These are phyloP conservation scores for Pythium vanterpoolii DNA, from an alignment of 352 stramenopile genomes.

Conservation along the genomic window DNA sequence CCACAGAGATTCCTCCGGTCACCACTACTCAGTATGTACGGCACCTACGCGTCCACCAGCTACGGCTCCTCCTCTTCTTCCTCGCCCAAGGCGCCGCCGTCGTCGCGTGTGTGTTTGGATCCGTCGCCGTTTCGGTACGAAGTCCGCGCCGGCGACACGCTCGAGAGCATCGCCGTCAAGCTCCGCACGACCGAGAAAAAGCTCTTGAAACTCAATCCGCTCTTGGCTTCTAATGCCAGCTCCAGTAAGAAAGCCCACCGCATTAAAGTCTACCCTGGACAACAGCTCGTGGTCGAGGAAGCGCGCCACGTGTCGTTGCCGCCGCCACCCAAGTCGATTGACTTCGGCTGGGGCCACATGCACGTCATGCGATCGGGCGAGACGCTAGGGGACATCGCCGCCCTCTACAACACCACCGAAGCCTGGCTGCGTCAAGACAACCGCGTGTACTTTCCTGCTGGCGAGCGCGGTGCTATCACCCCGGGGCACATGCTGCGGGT, in stretches of 20 bases:
- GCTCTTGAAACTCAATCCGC: conserved; percentile 66
- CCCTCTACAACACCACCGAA: conserved; percentile 79
- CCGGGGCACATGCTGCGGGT: conserved; percentile 77
- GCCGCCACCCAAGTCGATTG: conserved; percentile 71
- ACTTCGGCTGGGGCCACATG: conserved; percentile 84
- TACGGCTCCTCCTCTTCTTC: conserved; percentile 20
- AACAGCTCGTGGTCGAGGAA: conserved; percentile 77
- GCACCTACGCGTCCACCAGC: conserved; percentile 12
- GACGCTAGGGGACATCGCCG: conserved; percentile 61
- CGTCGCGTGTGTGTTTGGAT: conserved; percentile 5
- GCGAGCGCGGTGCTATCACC: conserved; percentile 63
- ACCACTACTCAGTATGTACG: conserved; percentile 20
- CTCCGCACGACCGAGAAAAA: conserved; percentile 51
- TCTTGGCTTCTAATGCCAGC: conserved; percentile 34
- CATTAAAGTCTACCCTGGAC: conserved; percentile 63
- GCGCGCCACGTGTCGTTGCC: conserved; percentile 63
- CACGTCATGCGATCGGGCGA: conserved; percentile 72
- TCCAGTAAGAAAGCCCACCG: conserved; percentile 27
- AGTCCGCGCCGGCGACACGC: conserved; percentile 59
- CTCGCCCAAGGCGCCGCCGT: background rate
- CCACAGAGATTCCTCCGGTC: background rate
- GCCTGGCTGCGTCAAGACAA: conserved; percentile 81
- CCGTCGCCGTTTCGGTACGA: conserved; percentile 71
- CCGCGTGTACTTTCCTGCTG: conserved; percentile 70
- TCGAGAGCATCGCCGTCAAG: conserved; percentile 62